These are phyloP conservation scores for Toxicodendron radicans DNA, from an alignment of 345 rosid species.

Conservation along the genomic window DNA sequence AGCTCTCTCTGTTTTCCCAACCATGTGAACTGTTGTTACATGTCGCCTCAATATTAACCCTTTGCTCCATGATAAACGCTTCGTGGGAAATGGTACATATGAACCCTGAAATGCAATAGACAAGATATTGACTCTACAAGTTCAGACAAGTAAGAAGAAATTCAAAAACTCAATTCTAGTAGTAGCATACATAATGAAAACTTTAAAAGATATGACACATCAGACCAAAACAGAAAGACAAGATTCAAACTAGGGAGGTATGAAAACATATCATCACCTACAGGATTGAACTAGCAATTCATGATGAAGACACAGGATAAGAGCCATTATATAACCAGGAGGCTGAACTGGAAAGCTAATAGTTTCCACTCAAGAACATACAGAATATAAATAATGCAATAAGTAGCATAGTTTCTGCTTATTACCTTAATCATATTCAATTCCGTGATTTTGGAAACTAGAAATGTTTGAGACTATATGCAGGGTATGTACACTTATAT, in stretches of 20 bases:
- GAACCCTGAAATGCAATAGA: constrained; percentile 60
- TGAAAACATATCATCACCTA: constrained; percentile 8
- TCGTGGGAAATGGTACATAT: constrained; percentile 48
- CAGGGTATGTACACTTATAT: neutral
- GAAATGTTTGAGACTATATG: neutral
- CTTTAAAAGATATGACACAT: neutral
- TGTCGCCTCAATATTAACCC: constrained; percentile 49
- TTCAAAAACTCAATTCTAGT: constrained; percentile 11
- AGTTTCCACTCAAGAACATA: neutral
- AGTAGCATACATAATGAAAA: neutral
- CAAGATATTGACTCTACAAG: neutral
- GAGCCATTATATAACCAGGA: constrained; percentile 4
- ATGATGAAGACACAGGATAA: neutral
- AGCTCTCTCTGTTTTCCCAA: constrained; percentile 47
- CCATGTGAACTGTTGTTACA: constrained; percentile 38
- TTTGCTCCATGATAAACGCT: constrained; percentile 60
- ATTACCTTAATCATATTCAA: neutral
- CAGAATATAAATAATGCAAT: neutral
- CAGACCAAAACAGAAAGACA: neutral
- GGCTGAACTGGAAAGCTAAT: neutral
- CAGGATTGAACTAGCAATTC: constrained; percentile 7
- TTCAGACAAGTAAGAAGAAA: constrained; percentile 2
- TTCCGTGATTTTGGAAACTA: neutral
- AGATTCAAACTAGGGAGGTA: neutral
- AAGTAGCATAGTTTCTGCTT: neutral